Conservation (phyloP, 306 rosid species). For the Macrotyloma uniflorum region DNA sequence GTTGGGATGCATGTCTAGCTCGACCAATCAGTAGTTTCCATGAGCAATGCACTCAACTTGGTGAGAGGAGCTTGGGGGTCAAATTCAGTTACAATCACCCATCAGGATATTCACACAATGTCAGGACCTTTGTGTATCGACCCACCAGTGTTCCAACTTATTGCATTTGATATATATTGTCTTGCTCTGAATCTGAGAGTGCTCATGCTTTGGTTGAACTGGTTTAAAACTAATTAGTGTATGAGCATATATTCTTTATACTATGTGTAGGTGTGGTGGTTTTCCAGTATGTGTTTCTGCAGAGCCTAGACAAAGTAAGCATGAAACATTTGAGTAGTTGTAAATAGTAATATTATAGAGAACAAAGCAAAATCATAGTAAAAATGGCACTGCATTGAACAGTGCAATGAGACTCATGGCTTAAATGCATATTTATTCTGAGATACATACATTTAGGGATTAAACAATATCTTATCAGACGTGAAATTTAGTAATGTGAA, state of each 20-base stretch:
- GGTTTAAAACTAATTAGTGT: slow-evolving; percentile 10
- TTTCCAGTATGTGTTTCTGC: slow-evolving; percentile 14
- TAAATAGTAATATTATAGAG: slow-evolving; percentile 20
- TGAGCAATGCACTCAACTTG: slow-evolving; percentile 74
- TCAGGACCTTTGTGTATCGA: slow-evolving; percentile 74
- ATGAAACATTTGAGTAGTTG: slow-evolving; percentile 20
- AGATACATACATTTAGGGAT: no score
- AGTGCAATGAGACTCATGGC: neutral
- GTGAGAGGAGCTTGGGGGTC: slow-evolving; percentile 69
- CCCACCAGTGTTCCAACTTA: slow-evolving; percentile 64
- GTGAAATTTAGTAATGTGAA: no score
- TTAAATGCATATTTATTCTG: neutral
- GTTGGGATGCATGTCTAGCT: slow-evolving; percentile 96
- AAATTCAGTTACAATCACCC: slow-evolving; percentile 86
- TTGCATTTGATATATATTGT: slow-evolving; percentile 62
- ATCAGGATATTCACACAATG: slow-evolving; percentile 76
- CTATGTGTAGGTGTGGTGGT: slow-evolving; percentile 35
- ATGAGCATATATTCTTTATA: neutral
- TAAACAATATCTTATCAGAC: no score
- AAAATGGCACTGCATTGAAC: slow-evolving; percentile 7
- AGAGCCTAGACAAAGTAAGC: neutral
- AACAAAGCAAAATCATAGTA: slow-evolving; percentile 5
- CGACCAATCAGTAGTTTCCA: slow-evolving; percentile 96
- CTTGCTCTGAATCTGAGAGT: slow-evolving; percentile 9
- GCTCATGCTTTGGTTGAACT: slow-evolving; percentile 39